A percentile compares a stretch with the other conserved stretches of the same genome.
Conservation (phyloP, 2,329 filamentous ascomycete genomes). For the Botrytis cinerea region DNA sequence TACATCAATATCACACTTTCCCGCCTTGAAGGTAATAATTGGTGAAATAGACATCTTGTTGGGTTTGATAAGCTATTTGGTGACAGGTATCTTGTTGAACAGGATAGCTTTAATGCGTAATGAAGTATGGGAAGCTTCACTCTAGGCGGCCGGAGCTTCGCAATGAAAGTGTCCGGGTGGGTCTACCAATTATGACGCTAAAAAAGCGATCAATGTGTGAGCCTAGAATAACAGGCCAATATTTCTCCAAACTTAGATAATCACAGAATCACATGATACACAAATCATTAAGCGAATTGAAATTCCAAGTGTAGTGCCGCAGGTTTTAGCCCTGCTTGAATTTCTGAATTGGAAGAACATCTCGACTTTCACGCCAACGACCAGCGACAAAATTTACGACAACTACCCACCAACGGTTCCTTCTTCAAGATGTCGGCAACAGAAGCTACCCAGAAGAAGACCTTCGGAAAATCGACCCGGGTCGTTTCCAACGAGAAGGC, state of each 20-base stretch:
- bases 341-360: conserved; percentile 24
- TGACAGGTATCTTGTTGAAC: conserved; percentile 12
- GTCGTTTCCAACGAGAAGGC: conserved; percentile 92
- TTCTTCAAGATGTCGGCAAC: conserved; percentile 63
- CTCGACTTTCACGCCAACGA: conserved; percentile 24
- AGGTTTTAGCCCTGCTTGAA: conserved; percentile 24
- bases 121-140: conserved; percentile 20
- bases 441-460: conserved; percentile 64
- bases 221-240: not conserved
- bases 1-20: conserved; percentile 83
- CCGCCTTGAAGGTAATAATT: conserved; percentile 95
- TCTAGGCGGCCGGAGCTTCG: conserved; percentile 26
- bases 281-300: conserved; percentile 25
- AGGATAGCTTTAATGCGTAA: conserved; percentile 9
- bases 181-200: conserved; percentile 22
- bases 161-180: conserved; percentile 21
- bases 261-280: conserved; percentile 21
- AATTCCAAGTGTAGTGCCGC: conserved; percentile 22
- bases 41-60: conserved; percentile 76
- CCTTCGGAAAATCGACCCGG: conserved; percentile 96
- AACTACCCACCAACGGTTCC: conserved; percentile 37
- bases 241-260: conserved; percentile 8
- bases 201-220: not conserved
- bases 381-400: conserved; percentile 29
- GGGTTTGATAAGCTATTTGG: conserved; percentile 21